Evolutionary conservation across 192 early-diverging fungal genomes (phyloP), one percentile per base, ranked within the genome.

Genomic region (Backusella sp.): DNA sequence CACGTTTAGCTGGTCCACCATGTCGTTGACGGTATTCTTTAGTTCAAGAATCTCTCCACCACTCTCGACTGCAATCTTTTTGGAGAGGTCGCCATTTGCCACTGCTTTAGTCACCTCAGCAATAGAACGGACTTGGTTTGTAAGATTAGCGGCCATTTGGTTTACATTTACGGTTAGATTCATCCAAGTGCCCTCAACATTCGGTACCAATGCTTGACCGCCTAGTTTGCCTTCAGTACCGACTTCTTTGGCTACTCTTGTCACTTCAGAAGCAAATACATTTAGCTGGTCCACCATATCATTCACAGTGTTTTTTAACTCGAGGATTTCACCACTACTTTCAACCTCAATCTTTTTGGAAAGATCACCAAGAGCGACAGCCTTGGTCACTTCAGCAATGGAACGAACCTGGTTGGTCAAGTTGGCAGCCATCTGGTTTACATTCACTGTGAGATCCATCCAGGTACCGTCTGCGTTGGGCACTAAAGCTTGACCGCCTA

Each of bases 401-500:
- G 85, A 85, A 73, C 89, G 84, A 66, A 95, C 92, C 65, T 83
- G 87, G 6, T 41, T 74, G 2, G 87, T 88, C 6, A 88, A 36
- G 68, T 89, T 89, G 2, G 84, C 78, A 11, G 88, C 90, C 90
- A 91, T 91, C 59, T 73, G 82, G 73, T 91, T 91, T 76, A 91
- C 92, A 72, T 92, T 93, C 32, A 84, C 83, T 0, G 92, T 93
- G 7, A 93, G 80, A 30, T 94, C 91, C 56, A 87, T 89, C 94
- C 94, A 95, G 0, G 88, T 88, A 34, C 94, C 94, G 32, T 88
- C 90, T 0, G 92, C 92, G 71, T 88, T 91, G 0, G 79, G 76
- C 0, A 95, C 94, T n/a, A 89, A 81, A 0, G 92, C 92, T 76
- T 94, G 91, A 35, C 86, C 94, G 65, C 94, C 94, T 23, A 95